Conservation (phyloP, 2,329 filamentous ascomycete species). For the Neurospora sp. region DNA sequence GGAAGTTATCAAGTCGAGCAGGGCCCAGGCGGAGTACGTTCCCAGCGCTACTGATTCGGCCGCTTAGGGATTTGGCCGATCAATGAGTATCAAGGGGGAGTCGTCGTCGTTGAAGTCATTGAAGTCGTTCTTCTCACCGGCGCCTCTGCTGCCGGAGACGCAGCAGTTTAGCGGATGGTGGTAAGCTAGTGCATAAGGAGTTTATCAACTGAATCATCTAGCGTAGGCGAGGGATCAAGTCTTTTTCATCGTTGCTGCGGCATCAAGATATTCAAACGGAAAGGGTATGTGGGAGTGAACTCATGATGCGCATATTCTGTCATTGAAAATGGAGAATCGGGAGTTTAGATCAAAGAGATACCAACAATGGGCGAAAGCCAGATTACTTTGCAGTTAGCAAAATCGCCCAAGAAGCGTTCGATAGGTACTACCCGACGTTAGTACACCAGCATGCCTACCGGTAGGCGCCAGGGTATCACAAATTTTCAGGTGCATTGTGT, state of each 20-base stretch:
- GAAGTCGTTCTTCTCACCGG: neutral
- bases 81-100: neutral
- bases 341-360: neutral
- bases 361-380: neutral
- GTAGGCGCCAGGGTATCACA: neutral
- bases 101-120: neutral
- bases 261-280: neutral
- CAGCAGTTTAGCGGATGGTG: neutral
- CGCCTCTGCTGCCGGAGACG: neutral
- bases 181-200: neutral
- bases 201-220: neutral
- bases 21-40: constrained; percentile 20
- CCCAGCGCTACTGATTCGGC: constrained; percentile 12
- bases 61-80: neutral
- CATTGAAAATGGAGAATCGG: neutral
- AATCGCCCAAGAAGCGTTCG: neutral
- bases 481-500: neutral
- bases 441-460: neutral
- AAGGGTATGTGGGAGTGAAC: neutral
- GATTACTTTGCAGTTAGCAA: neutral
- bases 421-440: neutral
- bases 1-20: constrained; percentile 19
- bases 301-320: neutral
- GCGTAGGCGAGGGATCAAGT: neutral
- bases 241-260: neutral